Conservation (phyloP, 495 filamentous ascomycete species). For the Lophiotrema nucula region DNA sequence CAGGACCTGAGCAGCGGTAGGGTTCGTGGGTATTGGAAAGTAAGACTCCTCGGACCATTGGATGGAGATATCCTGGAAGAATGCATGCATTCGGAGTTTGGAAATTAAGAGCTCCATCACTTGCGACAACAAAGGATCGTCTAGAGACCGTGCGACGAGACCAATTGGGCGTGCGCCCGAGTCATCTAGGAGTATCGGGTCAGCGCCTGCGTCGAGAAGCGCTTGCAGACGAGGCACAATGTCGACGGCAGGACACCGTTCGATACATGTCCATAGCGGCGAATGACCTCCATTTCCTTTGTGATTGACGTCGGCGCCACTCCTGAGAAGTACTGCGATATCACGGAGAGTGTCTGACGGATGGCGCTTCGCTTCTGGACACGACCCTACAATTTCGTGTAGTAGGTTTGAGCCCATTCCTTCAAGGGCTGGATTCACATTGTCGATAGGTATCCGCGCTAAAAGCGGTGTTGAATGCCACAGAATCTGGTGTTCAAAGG, state of each 20-base stretch:
- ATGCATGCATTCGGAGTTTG: not conserved
- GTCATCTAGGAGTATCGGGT: conserved; percentile 7
- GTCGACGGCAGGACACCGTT: conserved; percentile 22
- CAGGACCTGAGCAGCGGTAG: conserved; percentile 11
- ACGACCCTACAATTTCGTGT: conserved; percentile 24
- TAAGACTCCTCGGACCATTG: conserved; percentile 6
- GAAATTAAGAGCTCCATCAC: conserved; percentile 17
- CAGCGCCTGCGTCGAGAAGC: conserved; percentile 22
- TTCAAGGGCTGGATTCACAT: conserved; percentile 9
- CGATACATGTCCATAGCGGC: conserved; percentile 13
- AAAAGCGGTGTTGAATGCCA: conserved; percentile 23
- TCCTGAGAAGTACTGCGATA: conserved; percentile 22
- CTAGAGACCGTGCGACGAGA: conserved; percentile 16
- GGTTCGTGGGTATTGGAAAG: conserved; percentile 18
- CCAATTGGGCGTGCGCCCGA: conserved; percentile 4
- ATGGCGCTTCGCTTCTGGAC: conserved; percentile 27
- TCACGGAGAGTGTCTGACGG: conserved; percentile 27
- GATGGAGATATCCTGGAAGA: not conserved
- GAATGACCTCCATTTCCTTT: conserved; percentile 1
- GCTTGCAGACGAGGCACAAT: conserved; percentile 12
- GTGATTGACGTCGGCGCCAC: conserved; percentile 20
- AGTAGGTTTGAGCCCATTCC: conserved; percentile 24
- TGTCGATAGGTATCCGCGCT: conserved; percentile 20
- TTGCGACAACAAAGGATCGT: conserved; percentile 9
- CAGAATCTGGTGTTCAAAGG: conserved; percentile 27